These are phyloP conservation scores for Teunomyces gatunensis DNA, from an alignment of 805 yeast species.

Conservation along the genomic window DNA sequence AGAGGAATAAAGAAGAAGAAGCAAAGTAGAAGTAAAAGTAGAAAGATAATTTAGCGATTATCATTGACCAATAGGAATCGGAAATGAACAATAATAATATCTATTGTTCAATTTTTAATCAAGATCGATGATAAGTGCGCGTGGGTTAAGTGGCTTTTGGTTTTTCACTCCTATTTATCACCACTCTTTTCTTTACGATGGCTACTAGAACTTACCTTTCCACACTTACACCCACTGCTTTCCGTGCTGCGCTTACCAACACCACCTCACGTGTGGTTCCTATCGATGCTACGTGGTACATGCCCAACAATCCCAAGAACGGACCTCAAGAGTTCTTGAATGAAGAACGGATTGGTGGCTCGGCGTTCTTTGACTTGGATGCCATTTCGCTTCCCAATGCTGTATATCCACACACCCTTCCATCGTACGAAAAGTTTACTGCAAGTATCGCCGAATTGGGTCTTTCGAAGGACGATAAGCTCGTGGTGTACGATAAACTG, in stretches of 20 bases:
- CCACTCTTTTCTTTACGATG: neutral
- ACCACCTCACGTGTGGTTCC: slow-evolving; percentile 41
- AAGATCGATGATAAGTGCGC: too few relatives aligned
- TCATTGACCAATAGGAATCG: too few relatives aligned
- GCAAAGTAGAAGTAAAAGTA: too few relatives aligned
- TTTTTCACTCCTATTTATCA: neutral
- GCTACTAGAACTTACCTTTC: slow-evolving; percentile 8
- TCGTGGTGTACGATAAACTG: slow-evolving; percentile 80
- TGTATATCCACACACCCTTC: slow-evolving; percentile 89
- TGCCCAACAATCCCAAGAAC: slow-evolving; percentile 69
- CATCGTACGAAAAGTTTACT: slow-evolving; percentile 56
- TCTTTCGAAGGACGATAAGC: slow-evolving; percentile 47
- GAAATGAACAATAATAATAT: too few relatives aligned
- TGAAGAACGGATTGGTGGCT: slow-evolving; percentile 57
- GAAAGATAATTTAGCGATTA: too few relatives aligned
- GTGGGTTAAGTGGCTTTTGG: too few relatives aligned
- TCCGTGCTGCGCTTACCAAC: slow-evolving; percentile 7
- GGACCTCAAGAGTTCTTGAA: slow-evolving; percentile 55
- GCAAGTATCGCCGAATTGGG: slow-evolving; percentile 55
- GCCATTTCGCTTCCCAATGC: slow-evolving; percentile 56
- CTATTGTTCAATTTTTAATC: too few relatives aligned
- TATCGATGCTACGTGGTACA: slow-evolving; percentile 88
- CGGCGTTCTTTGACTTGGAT: slow-evolving; percentile 80
- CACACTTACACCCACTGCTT: slow-evolving; percentile 12
- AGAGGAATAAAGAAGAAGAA: too few relatives aligned